Conservation (phyloP, 2,329 filamentous ascomycete genomes). For the Fusarium illudens region DNA sequence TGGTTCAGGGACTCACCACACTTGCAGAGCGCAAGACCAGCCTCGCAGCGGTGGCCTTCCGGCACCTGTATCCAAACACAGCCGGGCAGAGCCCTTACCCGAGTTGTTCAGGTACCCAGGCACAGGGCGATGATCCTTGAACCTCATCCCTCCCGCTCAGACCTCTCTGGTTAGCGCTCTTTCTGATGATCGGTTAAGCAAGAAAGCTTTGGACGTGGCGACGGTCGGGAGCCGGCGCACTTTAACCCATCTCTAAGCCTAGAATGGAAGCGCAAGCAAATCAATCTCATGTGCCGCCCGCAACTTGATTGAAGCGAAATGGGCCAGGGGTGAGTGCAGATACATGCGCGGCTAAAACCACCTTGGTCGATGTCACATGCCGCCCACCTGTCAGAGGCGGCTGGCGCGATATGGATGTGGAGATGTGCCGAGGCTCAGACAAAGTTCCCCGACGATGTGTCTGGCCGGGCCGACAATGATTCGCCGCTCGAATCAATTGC, state of each 20-base stretch:
- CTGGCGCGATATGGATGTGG: slow-evolving; percentile 9
- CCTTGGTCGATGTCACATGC: slow-evolving; percentile 32
- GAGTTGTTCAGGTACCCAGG: background rate
- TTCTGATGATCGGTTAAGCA: slow-evolving; percentile 19
- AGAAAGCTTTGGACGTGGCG: slow-evolving; percentile 18
- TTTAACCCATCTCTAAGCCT: slow-evolving; percentile 14
- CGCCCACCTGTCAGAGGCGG: slow-evolving; percentile 4
- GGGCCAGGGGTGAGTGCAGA: background rate
- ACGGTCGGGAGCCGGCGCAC: slow-evolving; percentile 3
- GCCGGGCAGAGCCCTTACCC: background rate
- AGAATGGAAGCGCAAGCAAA: background rate
- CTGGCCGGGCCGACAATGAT: slow-evolving; percentile 22
- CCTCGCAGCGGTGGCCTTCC: background rate
- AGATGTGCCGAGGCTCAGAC: slow-evolving; percentile 17
- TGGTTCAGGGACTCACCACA: background rate
- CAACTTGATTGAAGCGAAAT: slow-evolving; percentile 17
- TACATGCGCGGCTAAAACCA: slow-evolving; percentile 19
- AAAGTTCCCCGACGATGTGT: background rate
- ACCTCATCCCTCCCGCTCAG: slow-evolving; percentile 14
- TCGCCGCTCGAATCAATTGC: slow-evolving; percentile 7
- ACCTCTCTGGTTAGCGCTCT: slow-evolving; percentile 16
- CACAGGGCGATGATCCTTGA: slow-evolving; percentile 14
- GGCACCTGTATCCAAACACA: background rate
- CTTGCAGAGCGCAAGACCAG: background rate
- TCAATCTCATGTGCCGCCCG: background rate